phyloP scores from a whole-genome alignment of 306 rosid species.

The Astragalus membranaceus region DNA sequence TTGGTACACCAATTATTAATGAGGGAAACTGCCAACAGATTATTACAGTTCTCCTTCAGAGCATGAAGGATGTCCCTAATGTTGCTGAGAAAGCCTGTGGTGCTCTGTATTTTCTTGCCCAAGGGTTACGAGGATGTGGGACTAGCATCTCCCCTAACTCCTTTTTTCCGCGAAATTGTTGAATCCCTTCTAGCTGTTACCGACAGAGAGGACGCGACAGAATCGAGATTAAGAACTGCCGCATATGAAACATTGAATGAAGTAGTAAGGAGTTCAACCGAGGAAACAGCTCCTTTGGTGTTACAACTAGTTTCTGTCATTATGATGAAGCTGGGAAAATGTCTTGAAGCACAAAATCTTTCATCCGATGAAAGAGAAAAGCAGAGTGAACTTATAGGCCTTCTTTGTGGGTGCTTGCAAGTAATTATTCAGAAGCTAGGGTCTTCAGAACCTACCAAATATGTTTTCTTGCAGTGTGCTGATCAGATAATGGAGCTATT shows the following conservation, averaged over 20 bases:
- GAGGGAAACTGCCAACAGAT: conserved; percentile 76
- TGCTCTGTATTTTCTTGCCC: conserved; percentile 84
- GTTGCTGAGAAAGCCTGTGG: conserved; percentile 97
- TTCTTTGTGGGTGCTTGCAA: conserved; percentile 90
- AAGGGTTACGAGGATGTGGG: conserved; percentile 85
- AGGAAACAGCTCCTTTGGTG: conserved; percentile 74
- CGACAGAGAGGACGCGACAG: conserved; percentile 78
- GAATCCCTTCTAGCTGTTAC: conserved; percentile 72
- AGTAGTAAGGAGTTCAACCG: conserved; percentile 81
- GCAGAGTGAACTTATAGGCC: conserved; percentile 69
- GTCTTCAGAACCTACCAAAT: conserved; percentile 63
- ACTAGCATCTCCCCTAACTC: conserved; percentile 60
- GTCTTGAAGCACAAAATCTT: conserved; percentile 73
- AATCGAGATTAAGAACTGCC: conserved; percentile 71
- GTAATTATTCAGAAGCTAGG: conserved; percentile 87
- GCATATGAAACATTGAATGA: conserved; percentile 88
- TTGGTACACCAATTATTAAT: conserved; percentile 68
- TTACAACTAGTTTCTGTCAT: conserved; percentile 63
- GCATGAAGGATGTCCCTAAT: conserved; percentile 91
- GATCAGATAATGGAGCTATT: conserved; percentile 85
- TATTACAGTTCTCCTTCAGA: conserved; percentile 77
- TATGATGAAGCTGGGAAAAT: conserved; percentile 73
- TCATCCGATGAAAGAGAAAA: conserved; percentile 83
- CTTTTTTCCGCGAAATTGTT: conserved; percentile 77
- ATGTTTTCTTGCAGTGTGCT: conserved; percentile 62